Conservation (phyloP, 768 basidiomycete species). For the Calocybe cyanea region DNA sequence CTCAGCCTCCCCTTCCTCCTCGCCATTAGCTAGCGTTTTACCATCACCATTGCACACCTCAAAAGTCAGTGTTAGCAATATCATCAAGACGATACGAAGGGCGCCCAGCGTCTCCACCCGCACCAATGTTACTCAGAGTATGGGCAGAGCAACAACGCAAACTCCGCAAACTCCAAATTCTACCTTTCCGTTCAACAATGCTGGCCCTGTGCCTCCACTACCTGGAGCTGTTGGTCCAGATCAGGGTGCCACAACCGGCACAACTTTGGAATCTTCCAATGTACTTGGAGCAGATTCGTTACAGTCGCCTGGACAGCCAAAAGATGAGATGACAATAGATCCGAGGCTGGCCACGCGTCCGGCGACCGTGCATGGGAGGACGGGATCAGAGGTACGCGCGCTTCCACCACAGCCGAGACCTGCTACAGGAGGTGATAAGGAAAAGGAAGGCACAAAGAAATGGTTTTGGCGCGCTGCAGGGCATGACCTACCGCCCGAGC, state of each 20-base stretch:
- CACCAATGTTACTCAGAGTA: neutral
- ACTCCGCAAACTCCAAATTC: neutral
- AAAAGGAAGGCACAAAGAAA: neutral
- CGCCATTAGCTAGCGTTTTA: constrained; percentile 15
- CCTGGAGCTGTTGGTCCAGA: neutral
- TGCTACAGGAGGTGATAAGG: constrained; percentile 8
- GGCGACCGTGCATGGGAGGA: neutral
- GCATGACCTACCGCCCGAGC: constrained; percentile 1
- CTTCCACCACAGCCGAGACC: constrained; percentile 7
- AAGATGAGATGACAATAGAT: neutral
- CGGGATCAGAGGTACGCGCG: neutral
- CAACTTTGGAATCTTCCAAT: neutral
- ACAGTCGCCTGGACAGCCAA: neutral
- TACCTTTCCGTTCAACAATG: too few species aligned
- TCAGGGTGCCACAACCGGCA: neutral
- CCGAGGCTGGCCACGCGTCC: neutral
- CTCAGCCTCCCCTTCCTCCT: constrained; percentile 20
- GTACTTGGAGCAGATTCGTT: neutral
- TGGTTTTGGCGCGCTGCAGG: constrained; percentile 10
- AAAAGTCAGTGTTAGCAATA: constrained; percentile 13
- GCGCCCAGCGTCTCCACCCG: constrained; percentile 12
- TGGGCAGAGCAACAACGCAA: neutral
- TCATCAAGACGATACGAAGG: constrained; percentile 19
- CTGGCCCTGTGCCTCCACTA: neutral
- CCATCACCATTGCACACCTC: constrained; percentile 6